Evolutionary conservation across 352 stramenopile species (phyloP), one percentile per base, ranked within the genome.

Genomic region (Pythium oligandrum): DNA sequence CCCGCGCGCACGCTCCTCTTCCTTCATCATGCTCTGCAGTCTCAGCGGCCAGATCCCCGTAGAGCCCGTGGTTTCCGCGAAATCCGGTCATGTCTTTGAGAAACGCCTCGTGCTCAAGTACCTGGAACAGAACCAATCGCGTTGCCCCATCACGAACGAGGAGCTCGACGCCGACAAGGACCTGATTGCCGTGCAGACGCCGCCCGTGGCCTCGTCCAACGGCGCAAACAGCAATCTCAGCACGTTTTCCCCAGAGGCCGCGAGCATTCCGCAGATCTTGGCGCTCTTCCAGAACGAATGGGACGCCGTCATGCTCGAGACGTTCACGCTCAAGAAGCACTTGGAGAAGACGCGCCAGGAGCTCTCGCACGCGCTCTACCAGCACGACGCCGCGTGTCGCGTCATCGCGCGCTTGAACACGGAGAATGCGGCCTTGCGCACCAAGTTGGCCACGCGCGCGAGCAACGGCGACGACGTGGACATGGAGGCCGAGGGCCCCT

Each of bases 381-480:
- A 98, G 75, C 95, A 98, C 66, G 96, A 98, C 72, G 96, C 96
- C 5, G 94, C 94, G 6, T 96, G 96, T 49, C 83, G 94, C 56
- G 96, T 98, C 30, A 96, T 98, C 57, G 94, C 96, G 30, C 75
- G 96, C 11, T 58, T 98, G 6, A 88, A 90, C 45, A 73, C 72
- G 33, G 96, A 91, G 47, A 86, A 86, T 57, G 69, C 72, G 11
- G 52, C 74, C 40, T 64, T 89, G 12, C 75, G 76, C 46, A 38
- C 66, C 17, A 66, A 79, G 32, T 52, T 74, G 4, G 51, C 55
- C 33, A 34, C 55, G 12, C 45, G 51, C n/a, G 53, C 59, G 1
- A 36, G 31, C 0, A 61, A 73, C 31, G 63, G 68, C 10, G 65
- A 78, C 0, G 78, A 88, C 50, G 71, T 83, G 17, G 71, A 83